phyloP scores from a whole-genome alignment of 164 flowering plant genomes.

The Malania oleifera region DNA sequence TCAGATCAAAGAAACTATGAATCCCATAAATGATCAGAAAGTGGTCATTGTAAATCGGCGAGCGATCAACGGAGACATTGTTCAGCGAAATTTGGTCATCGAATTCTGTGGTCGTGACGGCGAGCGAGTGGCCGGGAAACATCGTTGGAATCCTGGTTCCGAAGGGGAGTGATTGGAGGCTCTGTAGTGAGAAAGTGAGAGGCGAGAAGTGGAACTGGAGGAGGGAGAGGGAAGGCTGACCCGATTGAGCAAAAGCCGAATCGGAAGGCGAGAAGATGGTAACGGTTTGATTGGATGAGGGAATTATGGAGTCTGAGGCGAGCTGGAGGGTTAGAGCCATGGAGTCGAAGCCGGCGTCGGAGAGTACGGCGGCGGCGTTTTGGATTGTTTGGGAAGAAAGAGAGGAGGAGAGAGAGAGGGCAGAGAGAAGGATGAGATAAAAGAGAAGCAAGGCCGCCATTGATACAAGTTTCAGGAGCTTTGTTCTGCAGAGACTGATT shows the following conservation, averaged over 20 bases:
- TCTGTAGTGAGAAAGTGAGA: conserved; percentile 20
- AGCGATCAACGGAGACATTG: conserved; percentile 23
- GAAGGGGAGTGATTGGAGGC: conserved; percentile 35
- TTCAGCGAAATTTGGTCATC: conserved; percentile 26
- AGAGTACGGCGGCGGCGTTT: conserved; percentile 41
- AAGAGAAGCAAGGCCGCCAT: too few species aligned
- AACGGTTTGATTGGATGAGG: conserved; percentile 21
- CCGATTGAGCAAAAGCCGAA: conserved; percentile 35
- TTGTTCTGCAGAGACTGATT: too few species aligned
- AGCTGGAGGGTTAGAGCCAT: conserved; percentile 54
- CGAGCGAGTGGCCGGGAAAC: conserved; percentile 22
- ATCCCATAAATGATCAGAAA: conserved; percentile 32
- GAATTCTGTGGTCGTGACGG: conserved; percentile 27
- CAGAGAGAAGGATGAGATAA: conserved; percentile 4
- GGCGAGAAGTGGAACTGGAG: conserved; percentile 59
- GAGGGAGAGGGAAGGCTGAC: conserved; percentile 54
- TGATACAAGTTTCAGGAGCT: too few species aligned
- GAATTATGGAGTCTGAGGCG: conserved; percentile 14
- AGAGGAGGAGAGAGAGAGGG: conserved; percentile 13
- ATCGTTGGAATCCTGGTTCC: conserved; percentile 47
- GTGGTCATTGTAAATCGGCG: conserved; percentile 40
- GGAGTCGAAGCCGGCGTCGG: conserved; percentile 34
- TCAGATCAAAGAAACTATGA: conserved; percentile 39
- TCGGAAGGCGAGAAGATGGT: conserved; percentile 67
- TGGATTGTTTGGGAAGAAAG: conserved; percentile 8